Percentiles rank a stretch among this genome's conserved stretches.
These are phyloP conservation scores for Metschnikowia sp. DNA, from an alignment of 805 yeast species.

Conservation along the genomic window DNA sequence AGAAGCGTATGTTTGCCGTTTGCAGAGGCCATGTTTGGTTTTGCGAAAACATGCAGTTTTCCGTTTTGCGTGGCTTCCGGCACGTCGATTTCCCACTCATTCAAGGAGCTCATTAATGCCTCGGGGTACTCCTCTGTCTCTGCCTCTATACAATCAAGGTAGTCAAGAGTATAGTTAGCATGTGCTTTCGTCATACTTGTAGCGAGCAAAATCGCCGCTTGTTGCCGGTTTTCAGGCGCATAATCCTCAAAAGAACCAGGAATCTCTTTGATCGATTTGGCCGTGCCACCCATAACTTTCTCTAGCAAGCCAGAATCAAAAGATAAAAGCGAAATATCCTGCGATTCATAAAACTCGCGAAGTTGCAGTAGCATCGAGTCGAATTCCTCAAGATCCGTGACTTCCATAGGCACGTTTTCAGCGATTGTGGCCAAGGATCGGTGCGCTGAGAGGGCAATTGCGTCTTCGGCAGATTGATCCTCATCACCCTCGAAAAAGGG, in stretches of 20 bases:
- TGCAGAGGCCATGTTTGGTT: background rate
- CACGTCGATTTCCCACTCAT: constrained; percentile 7
- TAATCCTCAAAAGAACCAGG: constrained; percentile 1
- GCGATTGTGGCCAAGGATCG: constrained; percentile 20
- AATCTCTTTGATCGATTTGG: background rate
- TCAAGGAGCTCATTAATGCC: constrained; percentile 1
- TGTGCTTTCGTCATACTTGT: constrained; percentile 9
- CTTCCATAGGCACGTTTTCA: constrained; percentile 17
- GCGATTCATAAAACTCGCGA: constrained; percentile 4
- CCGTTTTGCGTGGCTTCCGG: background rate
- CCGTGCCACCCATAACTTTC: background rate
- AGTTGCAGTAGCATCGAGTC: constrained; percentile 39
- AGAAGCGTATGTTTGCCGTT: background rate
- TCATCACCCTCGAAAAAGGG: background rate
- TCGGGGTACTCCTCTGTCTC: constrained; percentile 8
- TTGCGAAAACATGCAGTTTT: background rate
- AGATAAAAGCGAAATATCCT: constrained; percentile 6
- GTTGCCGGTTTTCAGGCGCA: background rate
- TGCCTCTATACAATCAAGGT: constrained; percentile 1
- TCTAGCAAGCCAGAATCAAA: constrained; percentile 1
- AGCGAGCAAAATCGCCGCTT: constrained; percentile 11
- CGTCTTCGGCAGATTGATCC: background rate
- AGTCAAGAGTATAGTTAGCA: background rate
- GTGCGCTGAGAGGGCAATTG: background rate
- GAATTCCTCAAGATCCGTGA: constrained; percentile 29